Evolutionary conservation across 805 yeast genomes (phyloP).

Genomic region (Lipomyces yamadae): DNA sequence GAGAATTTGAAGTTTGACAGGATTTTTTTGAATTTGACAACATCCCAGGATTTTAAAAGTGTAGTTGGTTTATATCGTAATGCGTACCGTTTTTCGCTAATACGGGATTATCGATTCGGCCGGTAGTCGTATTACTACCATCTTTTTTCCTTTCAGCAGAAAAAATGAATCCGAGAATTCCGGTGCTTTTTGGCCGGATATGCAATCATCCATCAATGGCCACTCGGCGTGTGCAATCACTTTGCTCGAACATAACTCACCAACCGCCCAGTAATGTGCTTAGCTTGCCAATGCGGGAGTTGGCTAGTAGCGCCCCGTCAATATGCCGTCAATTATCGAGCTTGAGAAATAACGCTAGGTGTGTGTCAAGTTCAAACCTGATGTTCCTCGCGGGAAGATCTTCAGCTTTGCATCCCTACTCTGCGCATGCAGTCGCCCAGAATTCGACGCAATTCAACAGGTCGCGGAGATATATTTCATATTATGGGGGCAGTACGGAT

Average conservation of each 20-base stretch:
- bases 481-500: conserved; percentile 15
- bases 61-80: too few relatives aligned
- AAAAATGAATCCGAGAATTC: conserved; percentile 3
- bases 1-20: too few relatives aligned
- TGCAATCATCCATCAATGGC: background rate
- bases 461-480: conserved; percentile 3
- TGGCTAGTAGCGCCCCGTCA: background rate
- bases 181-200: background rate
- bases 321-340: background rate
- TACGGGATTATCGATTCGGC: background rate
- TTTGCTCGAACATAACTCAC: background rate
- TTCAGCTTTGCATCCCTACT: background rate
- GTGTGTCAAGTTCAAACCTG: background rate
- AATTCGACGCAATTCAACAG: background rate
- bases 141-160: background rate
- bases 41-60: too few relatives aligned
- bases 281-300: background rate
- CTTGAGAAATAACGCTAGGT: background rate
- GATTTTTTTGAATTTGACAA: too few relatives aligned
- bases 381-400: background rate
- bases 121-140: background rate
- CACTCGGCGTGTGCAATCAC: background rate
- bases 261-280: background rate
- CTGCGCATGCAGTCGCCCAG: conserved; percentile 5
- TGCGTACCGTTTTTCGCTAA: too few relatives aligned